Evolutionary conservation across 441 rosid genomes (phyloP).

Genomic region (Hura crepitans): DNA sequence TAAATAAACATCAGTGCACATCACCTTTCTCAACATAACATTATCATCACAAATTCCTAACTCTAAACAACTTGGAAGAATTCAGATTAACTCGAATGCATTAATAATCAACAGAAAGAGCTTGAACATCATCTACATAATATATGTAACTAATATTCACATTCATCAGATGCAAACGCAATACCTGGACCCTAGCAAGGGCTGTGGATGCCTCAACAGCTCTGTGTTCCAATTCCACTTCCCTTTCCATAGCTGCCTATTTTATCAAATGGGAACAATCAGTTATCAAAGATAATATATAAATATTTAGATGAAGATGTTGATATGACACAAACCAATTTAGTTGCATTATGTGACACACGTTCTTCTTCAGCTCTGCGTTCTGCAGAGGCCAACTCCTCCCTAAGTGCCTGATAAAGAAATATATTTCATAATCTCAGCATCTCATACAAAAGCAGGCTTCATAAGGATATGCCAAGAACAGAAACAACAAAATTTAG

Average conservation of each 20-base stretch:
- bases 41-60: not conserved
- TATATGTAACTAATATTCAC: not conserved
- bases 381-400: conserved; percentile 87
- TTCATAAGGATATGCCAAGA: conserved; percentile 7
- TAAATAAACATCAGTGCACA: conserved; percentile 5
- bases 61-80: not conserved
- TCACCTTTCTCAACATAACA: conserved; percentile 12
- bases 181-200: conserved; percentile 92
- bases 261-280: conserved; percentile 28
- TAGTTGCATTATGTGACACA: conserved; percentile 83
- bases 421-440: conserved; percentile 24
- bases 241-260: conserved; percentile 98
- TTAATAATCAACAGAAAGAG: not conserved
- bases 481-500: conserved; percentile 1
- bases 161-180: conserved; percentile 22
- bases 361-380: conserved; percentile 97
- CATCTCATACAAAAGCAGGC: conserved; percentile 19
- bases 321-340: conserved; percentile 55
- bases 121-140: not conserved
- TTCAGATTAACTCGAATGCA: not conserved
- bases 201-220: conserved; percentile 91
- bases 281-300: conserved; percentile 13
- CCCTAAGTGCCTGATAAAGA: conserved; percentile 77
- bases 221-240: conserved; percentile 90
- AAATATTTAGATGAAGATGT: conserved; percentile 16